Percentiles rank a stretch among this genome's conserved stretches.
Evolutionary conservation across 2,329 filamentous ascomycete species (phyloP).

Genomic region (Xylariaceae sp.): DNA sequence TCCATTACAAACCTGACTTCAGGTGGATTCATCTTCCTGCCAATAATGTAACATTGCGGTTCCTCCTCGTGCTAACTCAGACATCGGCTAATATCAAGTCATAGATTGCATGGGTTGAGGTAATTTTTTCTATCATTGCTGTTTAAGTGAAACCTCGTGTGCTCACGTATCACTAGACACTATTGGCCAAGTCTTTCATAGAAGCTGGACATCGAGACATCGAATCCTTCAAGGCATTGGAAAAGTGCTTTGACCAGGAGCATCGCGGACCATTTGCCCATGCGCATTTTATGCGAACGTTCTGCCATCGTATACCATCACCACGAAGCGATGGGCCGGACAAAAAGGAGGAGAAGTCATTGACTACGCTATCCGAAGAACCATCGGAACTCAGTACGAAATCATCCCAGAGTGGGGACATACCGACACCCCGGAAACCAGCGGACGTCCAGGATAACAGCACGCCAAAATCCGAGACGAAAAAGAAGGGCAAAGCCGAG

Average conservation of each 20-base stretch:
- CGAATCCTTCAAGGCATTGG: slow-evolving; percentile 67
- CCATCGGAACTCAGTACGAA: slow-evolving; percentile 34
- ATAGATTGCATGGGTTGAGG: slow-evolving; percentile 67
- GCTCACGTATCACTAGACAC: slow-evolving; percentile 43
- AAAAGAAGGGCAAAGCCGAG: slow-evolving; percentile 48
- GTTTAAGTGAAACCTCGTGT: not conserved
- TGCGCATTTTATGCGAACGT: slow-evolving; percentile 67
- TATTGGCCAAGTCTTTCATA: slow-evolving; percentile 69
- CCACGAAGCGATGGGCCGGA: slow-evolving; percentile 40
- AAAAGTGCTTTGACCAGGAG: slow-evolving; percentile 67
- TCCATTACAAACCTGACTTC: slow-evolving; percentile 55
- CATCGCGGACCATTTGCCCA: slow-evolving; percentile 65
- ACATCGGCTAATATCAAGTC: slow-evolving; percentile 29
- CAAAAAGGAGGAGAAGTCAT: slow-evolving; percentile 42
- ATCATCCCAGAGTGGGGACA: slow-evolving; percentile 26
- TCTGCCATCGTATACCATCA: slow-evolving; percentile 58
- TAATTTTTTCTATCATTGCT: slow-evolving; percentile 26
- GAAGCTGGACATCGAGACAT: slow-evolving; percentile 68
- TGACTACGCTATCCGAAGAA: slow-evolving; percentile 41
- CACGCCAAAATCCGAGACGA: slow-evolving; percentile 36
- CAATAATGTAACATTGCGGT: slow-evolving; percentile 50
- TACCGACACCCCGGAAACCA: slow-evolving; percentile 30
- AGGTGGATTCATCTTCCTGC: slow-evolving; percentile 61
- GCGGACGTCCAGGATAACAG: slow-evolving; percentile 33
- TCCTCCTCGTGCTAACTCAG: slow-evolving; percentile 6